These are phyloP conservation scores for Botrytis elliptica DNA, from an alignment of 2,329 filamentous ascomycete genomes.

Conservation along the genomic window DNA sequence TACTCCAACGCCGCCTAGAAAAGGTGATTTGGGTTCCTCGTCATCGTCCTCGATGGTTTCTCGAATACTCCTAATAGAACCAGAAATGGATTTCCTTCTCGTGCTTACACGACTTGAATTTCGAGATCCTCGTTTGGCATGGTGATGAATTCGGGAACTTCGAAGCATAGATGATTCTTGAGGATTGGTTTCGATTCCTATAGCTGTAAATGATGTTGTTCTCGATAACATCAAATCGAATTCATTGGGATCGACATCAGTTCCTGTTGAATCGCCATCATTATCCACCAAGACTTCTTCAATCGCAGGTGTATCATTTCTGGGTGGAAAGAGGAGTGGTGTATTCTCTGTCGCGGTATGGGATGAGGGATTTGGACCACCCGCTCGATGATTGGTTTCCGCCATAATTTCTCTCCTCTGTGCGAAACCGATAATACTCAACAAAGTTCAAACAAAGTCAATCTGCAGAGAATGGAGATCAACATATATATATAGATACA, in stretches of 20 bases:
- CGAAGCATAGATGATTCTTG: slow-evolving; percentile 38
- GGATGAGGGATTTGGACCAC: neutral
- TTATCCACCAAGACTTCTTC: slow-evolving; percentile 20
- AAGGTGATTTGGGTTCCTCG: slow-evolving; percentile 31
- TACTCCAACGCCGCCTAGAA: slow-evolving; percentile 46
- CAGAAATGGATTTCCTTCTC: slow-evolving; percentile 30
- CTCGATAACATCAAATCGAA: slow-evolving; percentile 36
- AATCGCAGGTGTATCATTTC: slow-evolving; percentile 19
- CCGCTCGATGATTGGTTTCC: neutral
- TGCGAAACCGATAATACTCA: neutral
- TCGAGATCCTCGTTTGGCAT: slow-evolving; percentile 23
- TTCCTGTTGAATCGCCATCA: slow-evolving; percentile 43
- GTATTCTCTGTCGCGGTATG: slow-evolving; percentile 14
- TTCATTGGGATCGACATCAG: slow-evolving; percentile 35
- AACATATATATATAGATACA: neutral
- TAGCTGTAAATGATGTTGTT: slow-evolving; percentile 34
- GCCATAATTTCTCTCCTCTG: neutral
- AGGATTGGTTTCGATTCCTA: slow-evolving; percentile 36
- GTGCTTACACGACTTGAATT: slow-evolving; percentile 28
- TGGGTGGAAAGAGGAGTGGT: slow-evolving; percentile 22
- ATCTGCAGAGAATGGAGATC: neutral
- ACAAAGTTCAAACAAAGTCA: neutral
- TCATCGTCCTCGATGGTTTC: slow-evolving; percentile 22
- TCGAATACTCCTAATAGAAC: slow-evolving; percentile 26
- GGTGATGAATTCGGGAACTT: slow-evolving; percentile 33